Conservation (phyloP, 2,329 filamentous ascomycete genomes). For the Botryotinia calthae region DNA sequence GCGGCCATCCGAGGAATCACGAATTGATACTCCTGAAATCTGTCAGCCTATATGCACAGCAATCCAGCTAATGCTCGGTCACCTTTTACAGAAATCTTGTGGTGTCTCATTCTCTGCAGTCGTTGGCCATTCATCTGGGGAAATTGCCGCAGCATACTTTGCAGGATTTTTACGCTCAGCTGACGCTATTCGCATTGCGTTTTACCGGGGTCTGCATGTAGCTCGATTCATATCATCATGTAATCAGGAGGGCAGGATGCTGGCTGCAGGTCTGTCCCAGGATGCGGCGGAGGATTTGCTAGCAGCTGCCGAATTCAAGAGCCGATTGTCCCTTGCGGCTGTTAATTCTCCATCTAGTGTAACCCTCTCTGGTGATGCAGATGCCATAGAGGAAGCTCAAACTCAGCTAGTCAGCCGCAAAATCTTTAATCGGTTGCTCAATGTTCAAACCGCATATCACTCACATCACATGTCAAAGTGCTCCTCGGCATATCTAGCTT, state of each 20-base stretch:
- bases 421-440: conserved; percentile 27
- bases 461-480: conserved; percentile 32
- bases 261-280: conserved; percentile 24
- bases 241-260: conserved; percentile 25
- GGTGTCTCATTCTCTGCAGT: neutral
- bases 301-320: conserved; percentile 14
- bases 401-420: conserved; percentile 18
- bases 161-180: neutral
- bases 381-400: conserved; percentile 25
- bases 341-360: conserved; percentile 33
- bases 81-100: neutral
- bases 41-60: neutral
- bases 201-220: conserved; percentile 24
- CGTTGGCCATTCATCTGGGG: neutral
- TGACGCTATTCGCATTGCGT: conserved; percentile 16
- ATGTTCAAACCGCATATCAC: conserved; percentile 29
- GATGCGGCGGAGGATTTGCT: conserved; percentile 22
- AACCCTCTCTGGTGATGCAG: conserved; percentile 35
- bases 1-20: neutral
- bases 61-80: neutral
- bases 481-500: conserved; percentile 22
- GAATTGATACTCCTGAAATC: neutral
- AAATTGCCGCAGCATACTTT: neutral
- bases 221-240: neutral
- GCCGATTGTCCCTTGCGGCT: conserved; percentile 37